Base-by-base conservation (phyloP, 2,329 filamentous ascomycete genomes). In the Hysterium pulicare region DNA sequence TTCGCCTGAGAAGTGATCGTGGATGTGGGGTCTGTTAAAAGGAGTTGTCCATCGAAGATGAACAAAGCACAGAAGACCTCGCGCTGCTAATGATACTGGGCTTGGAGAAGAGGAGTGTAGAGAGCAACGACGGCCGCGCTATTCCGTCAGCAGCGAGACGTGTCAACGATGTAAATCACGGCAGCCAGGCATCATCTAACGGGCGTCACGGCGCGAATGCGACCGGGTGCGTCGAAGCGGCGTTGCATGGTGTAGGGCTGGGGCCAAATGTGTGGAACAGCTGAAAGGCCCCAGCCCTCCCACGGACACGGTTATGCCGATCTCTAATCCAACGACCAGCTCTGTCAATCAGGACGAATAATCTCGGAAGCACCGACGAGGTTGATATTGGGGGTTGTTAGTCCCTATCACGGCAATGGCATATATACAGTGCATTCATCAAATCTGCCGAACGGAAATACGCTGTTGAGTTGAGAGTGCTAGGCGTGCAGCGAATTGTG, bases 111-210 rank as follows among this genome's bases (percentile, higher is more conserved):
- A 34, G 21, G 17, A 19, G n/a, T 10, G 11, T 34, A 10, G 16
- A 11, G 32, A 15, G 32, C 21, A 17, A 34, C 21, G 32, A 19
- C 11, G 16, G 16, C 11, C 13, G 32, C 32, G 32, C 17, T 34
- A 19, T 33, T 16, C 19, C 31, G 31, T 33, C 7, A 33, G 31
- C 31, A 6, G 11, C 7, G 6, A 16, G 19, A 16, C 31, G 31
- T n/a, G 11, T 33, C 31, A 33, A n/a, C n/a, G n/a, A n/a, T n/a
- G n/a, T 33, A 16, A 16, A 16, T 17, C 17, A 34, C 15, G n/a
- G 16, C 32, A 34, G 16, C 32, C 21, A 16, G 32, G 32, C 32
- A 34, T 34, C 32, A 34, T 34, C 32, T 11, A 34, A 34, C 7
- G 31, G n/a, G n/a, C n/a, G n/a, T n/a, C n/a, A n/a, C n/a, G n/a